phyloP scores from a whole-genome alignment of 495 filamentous ascomycete species.

The Penicillium soppii region DNA sequence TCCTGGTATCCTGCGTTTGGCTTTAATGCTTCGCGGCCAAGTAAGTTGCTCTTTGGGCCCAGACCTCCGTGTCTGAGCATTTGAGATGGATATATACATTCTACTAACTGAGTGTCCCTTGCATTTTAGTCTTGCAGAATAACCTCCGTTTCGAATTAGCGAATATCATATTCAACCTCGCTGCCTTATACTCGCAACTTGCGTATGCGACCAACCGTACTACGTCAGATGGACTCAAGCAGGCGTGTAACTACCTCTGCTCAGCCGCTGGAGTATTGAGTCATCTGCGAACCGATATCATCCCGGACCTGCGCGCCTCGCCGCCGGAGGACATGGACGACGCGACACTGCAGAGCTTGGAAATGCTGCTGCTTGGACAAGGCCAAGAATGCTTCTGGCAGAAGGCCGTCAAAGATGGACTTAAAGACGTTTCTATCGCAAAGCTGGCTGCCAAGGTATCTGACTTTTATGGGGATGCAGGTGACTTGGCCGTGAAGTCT shows the following conservation, averaged over 20 bases:
- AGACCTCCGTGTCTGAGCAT: background rate
- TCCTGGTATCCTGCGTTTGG: slow-evolving; percentile 93
- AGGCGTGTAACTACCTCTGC: slow-evolving; percentile 89
- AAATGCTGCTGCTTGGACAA: slow-evolving; percentile 83
- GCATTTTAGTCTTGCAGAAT: slow-evolving; percentile 68
- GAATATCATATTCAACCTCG: slow-evolving; percentile 90
- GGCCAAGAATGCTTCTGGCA: slow-evolving; percentile 98
- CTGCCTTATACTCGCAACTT: slow-evolving; percentile 89
- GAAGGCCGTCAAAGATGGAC: slow-evolving; percentile 90
- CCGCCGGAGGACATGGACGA: slow-evolving; percentile 97
- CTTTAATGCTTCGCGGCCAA: slow-evolving; percentile 77
- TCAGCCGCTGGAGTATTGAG: slow-evolving; percentile 80
- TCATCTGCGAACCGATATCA: slow-evolving; percentile 73
- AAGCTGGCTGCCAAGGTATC: slow-evolving; percentile 90
- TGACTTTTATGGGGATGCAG: slow-evolving; percentile 82
- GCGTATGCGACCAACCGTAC: slow-evolving; percentile 78
- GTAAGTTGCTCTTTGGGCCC: slow-evolving; percentile 31
- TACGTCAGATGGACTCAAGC: slow-evolving; percentile 79
- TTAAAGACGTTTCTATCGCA: slow-evolving; percentile 89
- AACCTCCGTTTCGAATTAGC: slow-evolving; percentile 94
- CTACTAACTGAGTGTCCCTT: background rate
- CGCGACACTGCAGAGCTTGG: slow-evolving; percentile 77
- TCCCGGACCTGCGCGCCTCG: slow-evolving; percentile 81
- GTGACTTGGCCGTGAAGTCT: slow-evolving; percentile 83
- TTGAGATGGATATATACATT: background rate